Conservation (phyloP, 1,139 yeast genomes). For the Blastobotrys capitulatus region DNA sequence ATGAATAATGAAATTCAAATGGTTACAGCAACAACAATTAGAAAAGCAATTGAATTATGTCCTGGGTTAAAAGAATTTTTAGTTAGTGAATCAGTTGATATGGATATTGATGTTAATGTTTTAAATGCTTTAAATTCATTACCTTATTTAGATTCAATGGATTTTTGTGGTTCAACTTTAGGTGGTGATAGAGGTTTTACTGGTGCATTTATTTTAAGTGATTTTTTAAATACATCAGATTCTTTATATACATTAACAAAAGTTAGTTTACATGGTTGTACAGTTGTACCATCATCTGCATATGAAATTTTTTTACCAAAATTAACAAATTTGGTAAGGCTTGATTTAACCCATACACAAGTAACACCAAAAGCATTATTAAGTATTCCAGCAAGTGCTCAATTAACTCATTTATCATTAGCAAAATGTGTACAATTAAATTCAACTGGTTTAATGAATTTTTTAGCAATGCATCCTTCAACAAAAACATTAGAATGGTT, state of each 20-base stretch:
- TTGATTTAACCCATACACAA: slow-evolving; percentile 80
- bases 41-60: slow-evolving; percentile 51
- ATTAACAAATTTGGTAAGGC: slow-evolving; percentile 54
- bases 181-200: slow-evolving; percentile 55
- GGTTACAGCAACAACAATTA: slow-evolving; percentile 71
- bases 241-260: slow-evolving; percentile 39
- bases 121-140: slow-evolving; percentile 55
- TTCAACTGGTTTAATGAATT: slow-evolving; percentile 66
- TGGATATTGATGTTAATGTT: slow-evolving; percentile 63
- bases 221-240: slow-evolving; percentile 15
- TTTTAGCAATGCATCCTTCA: slow-evolving; percentile 69
- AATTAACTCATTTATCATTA: slow-evolving; percentile 70
- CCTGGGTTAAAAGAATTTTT: slow-evolving; percentile 73
- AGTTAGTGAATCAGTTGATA: slow-evolving; percentile 82
- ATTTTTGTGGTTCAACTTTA: slow-evolving; percentile 86
- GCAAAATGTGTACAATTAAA: slow-evolving; percentile 75
- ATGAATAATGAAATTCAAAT: slow-evolving; percentile 91
- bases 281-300: slow-evolving; percentile 57
- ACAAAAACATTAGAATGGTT: slow-evolving; percentile 62
- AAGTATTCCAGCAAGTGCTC: slow-evolving; percentile 46
- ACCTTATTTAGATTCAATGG: slow-evolving; percentile 61
- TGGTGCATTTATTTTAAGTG: slow-evolving; percentile 19
- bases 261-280: slow-evolving; percentile 82
- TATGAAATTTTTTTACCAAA: slow-evolving; percentile 54
- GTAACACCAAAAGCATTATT: slow-evolving; percentile 54